Evolutionary conservation across 2,329 filamentous ascomycete genomes (phyloP), one percentile per base, ranked within the genome.

Genomic region (Dryadomyces quercus-mongolicae): DNA sequence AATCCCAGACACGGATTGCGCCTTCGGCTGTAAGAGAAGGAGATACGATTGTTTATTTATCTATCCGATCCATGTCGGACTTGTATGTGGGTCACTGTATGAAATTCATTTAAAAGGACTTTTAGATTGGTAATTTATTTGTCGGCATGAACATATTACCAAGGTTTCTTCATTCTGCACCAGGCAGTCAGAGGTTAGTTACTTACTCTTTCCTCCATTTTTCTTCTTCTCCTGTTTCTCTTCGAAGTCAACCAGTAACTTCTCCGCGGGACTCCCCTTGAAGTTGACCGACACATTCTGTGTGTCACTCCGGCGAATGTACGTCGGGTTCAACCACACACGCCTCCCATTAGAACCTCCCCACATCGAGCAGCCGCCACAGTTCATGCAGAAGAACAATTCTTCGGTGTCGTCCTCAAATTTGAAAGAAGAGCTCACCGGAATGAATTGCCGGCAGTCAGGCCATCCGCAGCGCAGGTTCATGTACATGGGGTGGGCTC

Each of bases 401-500:
- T n/a, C n/a, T n/a, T n/a, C n/a, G 6, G 3, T 13, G 1, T 6
- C 13, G 2, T 20, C 18, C 8, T 25, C 13, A 8, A 47, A 51
- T 18, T 5, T 1, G 25, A 52, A 57, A 1, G 2, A 2, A 38
- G 50, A 54, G 1, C 3, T 5, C 10, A 52, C 48, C 16, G 51
- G 5, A 31, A 59, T 31, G 7, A 48, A 25, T 18, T 18, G 42
- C 13, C 43, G 3, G 51, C 58, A 60, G 55, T 60, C 58, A 31
- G 54, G 50, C 58, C 58, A 60, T 0, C 45, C 58, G 43, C 56
- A 60, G 36, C 18, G 49, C 25, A 31, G 25, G 25, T 31, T 31
- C 25, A 31, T 31, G 25, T 31, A 31, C n/a, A n/a, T n/a, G n/a
- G n/a, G n/a, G n/a, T n/a, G n/a, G n/a, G n/a, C n/a, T n/a, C n/a